These are phyloP conservation scores for Cornus kousa DNA, from an alignment of 148 eudicot species.

Conservation along the genomic window DNA sequence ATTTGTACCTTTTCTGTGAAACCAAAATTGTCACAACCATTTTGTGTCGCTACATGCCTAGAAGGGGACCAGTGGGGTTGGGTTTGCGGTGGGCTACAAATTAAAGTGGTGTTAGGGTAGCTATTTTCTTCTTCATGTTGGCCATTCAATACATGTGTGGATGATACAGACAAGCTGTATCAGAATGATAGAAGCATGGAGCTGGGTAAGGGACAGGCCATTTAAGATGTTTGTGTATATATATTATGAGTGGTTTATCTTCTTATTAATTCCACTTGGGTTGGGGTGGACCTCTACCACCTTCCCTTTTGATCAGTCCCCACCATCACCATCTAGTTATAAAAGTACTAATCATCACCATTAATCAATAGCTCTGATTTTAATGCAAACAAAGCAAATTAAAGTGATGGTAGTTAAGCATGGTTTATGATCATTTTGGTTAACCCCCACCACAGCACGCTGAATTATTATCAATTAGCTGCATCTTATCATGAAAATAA, in stretches of 20 bases:
- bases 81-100: background rate
- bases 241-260: background rate
- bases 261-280: background rate
- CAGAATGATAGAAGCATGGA: background rate
- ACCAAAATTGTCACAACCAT: background rate
- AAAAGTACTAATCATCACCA: background rate
- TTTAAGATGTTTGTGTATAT: background rate
- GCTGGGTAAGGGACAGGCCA: slow-evolving; percentile 6
- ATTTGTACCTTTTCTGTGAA: background rate
- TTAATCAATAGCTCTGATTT: slow-evolving; percentile 9
- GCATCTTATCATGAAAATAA: background rate
- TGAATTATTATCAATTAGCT: background rate
- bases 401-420: background rate
- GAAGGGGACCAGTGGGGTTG: background rate
- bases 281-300: background rate
- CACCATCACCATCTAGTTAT: background rate
- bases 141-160: background rate
- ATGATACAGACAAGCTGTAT: background rate
- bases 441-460: background rate
- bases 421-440: slow-evolving; percentile 4
- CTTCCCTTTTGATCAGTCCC: background rate
- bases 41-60: background rate
- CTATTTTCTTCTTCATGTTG: background rate
- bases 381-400: background rate
- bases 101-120: background rate